phyloP scores from a whole-genome alignment of 208 protist genomes.

The Acanthamoeba triangularis region DNA sequence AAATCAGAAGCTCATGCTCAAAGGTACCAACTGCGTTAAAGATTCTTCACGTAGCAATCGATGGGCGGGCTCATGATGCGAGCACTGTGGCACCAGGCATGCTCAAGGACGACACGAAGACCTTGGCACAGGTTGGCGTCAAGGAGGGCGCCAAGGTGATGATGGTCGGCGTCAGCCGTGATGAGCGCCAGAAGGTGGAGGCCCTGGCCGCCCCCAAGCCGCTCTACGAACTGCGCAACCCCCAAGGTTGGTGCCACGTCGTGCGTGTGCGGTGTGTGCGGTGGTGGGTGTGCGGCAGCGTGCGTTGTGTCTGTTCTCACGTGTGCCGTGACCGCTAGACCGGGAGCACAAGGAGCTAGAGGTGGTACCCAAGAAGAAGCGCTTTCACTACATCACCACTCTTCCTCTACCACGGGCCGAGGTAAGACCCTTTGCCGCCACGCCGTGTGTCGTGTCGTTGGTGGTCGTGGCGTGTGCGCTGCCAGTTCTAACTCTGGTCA shows the following conservation, averaged over 20 bases:
- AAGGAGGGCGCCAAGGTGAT: constrained; percentile 15
- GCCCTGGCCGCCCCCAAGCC: neutral
- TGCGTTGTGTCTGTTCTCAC: neutral
- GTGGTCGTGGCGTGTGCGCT: neutral
- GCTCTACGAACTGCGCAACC: constrained; percentile 45
- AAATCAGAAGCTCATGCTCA: constrained; percentile 51
- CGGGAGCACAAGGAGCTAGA: neutral
- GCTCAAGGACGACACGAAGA: constrained; percentile 20
- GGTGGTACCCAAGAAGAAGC: neutral
- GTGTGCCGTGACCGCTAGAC: neutral
- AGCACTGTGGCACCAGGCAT: neutral
- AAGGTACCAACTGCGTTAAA: too few relatives aligned
- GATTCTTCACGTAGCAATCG: too few relatives aligned
- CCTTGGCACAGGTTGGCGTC: neutral
- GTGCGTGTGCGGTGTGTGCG: neutral
- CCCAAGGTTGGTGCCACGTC: neutral
- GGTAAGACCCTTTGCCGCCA: neutral
- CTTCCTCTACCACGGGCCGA: neutral
- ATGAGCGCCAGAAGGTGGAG: constrained; percentile 4
- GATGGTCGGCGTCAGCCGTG: constrained; percentile 18
- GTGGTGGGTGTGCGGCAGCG: neutral
- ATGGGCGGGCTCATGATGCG: too few relatives aligned
- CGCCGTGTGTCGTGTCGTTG: too few relatives aligned
- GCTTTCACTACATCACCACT: constrained; percentile 32
- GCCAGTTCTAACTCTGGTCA: neutral